Evolutionary conservation across 495 filamentous ascomycete genomes (phyloP).

Genomic region (Clohesyomyces aquaticus): DNA sequence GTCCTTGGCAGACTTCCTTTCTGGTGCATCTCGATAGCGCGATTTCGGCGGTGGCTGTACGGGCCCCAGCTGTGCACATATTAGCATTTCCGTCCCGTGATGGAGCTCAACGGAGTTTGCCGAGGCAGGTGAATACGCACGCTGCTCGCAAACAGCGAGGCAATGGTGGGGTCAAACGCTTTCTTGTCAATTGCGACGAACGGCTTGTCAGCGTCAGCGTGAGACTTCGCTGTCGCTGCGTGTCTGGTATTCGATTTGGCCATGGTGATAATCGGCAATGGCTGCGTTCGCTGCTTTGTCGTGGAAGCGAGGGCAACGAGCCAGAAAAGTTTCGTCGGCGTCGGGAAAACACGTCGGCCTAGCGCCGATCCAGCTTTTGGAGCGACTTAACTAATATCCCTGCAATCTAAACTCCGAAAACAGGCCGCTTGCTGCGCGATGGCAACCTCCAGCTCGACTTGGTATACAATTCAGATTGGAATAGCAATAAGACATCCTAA

Average conservation of each 20-base stretch:
- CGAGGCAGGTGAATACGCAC: slow-evolving; percentile 57
- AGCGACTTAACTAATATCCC: too few species aligned
- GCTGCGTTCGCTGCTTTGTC: neutral
- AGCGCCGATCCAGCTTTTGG: too few species aligned
- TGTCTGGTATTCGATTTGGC: slow-evolving; percentile 30
- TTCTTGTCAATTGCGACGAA: slow-evolving; percentile 28
- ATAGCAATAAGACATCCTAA: too few species aligned
- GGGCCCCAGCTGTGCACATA: slow-evolving; percentile 29
- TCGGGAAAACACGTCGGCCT: neutral
- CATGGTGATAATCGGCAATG: slow-evolving; percentile 22
- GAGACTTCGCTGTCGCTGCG: slow-evolving; percentile 4
- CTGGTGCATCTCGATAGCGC: slow-evolving; percentile 23
- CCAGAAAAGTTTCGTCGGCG: slow-evolving; percentile 28
- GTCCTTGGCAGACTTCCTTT: neutral
- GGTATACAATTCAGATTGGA: too few species aligned
- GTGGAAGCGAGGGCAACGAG: slow-evolving; percentile 1
- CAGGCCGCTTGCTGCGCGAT: too few species aligned
- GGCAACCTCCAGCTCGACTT: too few species aligned
- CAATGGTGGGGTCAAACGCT: slow-evolving; percentile 70
- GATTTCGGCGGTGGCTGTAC: slow-evolving; percentile 36
- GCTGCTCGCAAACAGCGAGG: slow-evolving; percentile 79
- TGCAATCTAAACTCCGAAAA: neutral
- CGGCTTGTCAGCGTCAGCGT: neutral
- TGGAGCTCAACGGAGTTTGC: neutral
- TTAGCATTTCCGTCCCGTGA: neutral